Percentiles rank a stretch among this genome's conserved stretches.
phyloP scores from a whole-genome alignment of 441 rosid species.

The Rhodomyrtus psidioides region DNA sequence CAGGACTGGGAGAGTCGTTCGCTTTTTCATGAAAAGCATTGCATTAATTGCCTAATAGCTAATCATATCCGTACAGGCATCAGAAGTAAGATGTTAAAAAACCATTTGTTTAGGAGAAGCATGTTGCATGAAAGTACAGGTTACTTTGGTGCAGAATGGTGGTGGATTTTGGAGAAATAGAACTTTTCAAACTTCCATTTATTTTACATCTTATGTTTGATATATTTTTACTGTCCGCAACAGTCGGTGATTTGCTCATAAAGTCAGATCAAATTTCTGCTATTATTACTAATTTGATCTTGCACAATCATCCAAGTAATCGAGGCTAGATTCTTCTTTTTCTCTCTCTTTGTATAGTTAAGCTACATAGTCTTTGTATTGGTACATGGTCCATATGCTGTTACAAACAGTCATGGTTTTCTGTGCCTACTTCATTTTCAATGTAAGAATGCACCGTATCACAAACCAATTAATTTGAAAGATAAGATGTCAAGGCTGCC shows the following conservation, averaged over 20 bases:
- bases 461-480: background rate
- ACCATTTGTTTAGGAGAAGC: background rate
- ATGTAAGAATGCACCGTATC: background rate
- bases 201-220: background rate
- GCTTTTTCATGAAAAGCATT: background rate
- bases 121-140: background rate
- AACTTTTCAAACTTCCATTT: background rate
- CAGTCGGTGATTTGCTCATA: background rate
- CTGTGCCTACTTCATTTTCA: background rate
- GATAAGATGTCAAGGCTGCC: background rate
- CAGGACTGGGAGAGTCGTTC: background rate
- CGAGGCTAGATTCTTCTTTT: background rate
- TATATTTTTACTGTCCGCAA: background rate
- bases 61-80: background rate
- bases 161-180: background rate
- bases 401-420: background rate
- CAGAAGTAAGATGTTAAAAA: background rate
- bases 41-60: background rate
- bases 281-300: background rate
- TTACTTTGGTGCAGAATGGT: background rate
- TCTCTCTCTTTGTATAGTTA: background rate
- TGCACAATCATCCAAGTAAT: background rate
- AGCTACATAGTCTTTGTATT: background rate
- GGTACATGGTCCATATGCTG: background rate
- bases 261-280: background rate